Evolutionary conservation across 129 eudicot species (phyloP).

Genomic region (Gnaphalium uliginosum): DNA sequence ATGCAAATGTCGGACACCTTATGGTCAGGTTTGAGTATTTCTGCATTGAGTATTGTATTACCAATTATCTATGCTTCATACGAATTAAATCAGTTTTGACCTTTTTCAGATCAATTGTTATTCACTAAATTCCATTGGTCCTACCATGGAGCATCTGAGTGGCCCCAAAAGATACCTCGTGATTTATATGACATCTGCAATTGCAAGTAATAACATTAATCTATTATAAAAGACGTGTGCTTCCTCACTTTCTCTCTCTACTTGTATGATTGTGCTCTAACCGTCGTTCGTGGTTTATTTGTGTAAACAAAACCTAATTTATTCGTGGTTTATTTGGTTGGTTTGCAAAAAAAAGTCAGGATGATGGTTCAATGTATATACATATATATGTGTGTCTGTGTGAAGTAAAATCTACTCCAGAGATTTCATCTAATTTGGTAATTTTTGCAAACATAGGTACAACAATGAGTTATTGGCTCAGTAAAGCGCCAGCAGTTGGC

Average conservation of each 20-base stretch:
- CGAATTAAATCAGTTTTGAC: constrained; percentile 22
- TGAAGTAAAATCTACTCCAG: background rate
- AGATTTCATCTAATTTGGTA: constrained; percentile 17
- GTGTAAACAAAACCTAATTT: background rate
- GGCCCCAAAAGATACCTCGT: constrained; percentile 81
- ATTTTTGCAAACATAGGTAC: constrained; percentile 55
- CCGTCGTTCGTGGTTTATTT: background rate
- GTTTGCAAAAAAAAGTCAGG: background rate
- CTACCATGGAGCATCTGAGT: constrained; percentile 72
- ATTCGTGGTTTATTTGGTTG: background rate
- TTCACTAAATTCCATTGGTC: constrained; percentile 85
- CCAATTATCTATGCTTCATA: background rate
- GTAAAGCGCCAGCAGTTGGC: constrained; percentile 88
- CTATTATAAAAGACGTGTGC: background rate
- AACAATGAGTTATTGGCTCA: constrained; percentile 78
- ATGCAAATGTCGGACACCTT: constrained; percentile 88
- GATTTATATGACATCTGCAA: constrained; percentile 74
- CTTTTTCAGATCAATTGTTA: constrained; percentile 79
- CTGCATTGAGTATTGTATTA: constrained; percentile 9
- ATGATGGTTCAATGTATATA: background rate
- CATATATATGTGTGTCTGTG: background rate
- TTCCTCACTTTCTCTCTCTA: background rate
- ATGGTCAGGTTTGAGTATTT: constrained; percentile 60
- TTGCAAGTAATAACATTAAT: constrained; percentile 60
- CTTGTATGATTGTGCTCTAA: background rate